Percentiles rank a stretch among this genome's conserved stretches.
Conservation (phyloP, 192 early-diverging fungal genomes). For the Geranomyces michiganensis region DNA sequence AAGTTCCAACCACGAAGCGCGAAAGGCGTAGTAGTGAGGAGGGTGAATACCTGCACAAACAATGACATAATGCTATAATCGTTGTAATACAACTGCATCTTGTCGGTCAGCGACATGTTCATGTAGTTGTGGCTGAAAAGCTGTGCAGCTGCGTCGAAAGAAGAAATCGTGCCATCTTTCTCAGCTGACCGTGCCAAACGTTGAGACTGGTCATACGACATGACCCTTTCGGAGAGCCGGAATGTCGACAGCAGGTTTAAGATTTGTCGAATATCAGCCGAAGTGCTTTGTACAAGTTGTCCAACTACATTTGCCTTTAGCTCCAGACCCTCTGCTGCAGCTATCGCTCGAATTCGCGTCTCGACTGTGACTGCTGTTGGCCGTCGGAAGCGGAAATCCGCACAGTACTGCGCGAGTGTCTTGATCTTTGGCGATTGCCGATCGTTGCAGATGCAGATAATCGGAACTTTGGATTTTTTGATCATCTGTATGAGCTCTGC, state of each 20-base stretch:
- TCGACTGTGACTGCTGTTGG: slow-evolving; percentile 75
- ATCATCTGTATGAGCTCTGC: slow-evolving; percentile 88
- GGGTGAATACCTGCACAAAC: slow-evolving; percentile 78
- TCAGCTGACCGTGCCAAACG: slow-evolving; percentile 35
- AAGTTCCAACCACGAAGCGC: background rate
- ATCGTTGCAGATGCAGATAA: slow-evolving; percentile 99
- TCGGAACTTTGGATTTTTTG: slow-evolving; percentile 88
- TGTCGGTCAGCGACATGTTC: slow-evolving; percentile 66
- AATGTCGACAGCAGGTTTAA: slow-evolving; percentile 94
- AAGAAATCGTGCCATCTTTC: slow-evolving; percentile 65
- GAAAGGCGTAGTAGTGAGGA: no score
- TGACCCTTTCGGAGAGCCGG: slow-evolving; percentile 61
- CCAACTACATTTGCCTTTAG: slow-evolving; percentile 78
- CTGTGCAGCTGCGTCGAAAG: slow-evolving; percentile 77
- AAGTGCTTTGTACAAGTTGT: slow-evolving; percentile 76
- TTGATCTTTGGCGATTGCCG: slow-evolving; percentile 80
- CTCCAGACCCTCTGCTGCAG: slow-evolving; percentile 71
- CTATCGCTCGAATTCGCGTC: slow-evolving; percentile 76
- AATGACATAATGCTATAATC: slow-evolving; percentile 86
- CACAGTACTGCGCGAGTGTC: slow-evolving; percentile 80
- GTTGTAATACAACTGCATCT: slow-evolving; percentile 87
- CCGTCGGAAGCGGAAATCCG: slow-evolving; percentile 76
- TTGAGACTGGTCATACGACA: slow-evolving; percentile 78
- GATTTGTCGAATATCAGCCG: slow-evolving; percentile 94
- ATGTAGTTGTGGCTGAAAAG: slow-evolving; percentile 60